Percentiles rank a stretch among this genome's conserved stretches.
Conservation (phyloP, 176 grass and related monocot genomes). For the maize (Zea mays) region DNA sequence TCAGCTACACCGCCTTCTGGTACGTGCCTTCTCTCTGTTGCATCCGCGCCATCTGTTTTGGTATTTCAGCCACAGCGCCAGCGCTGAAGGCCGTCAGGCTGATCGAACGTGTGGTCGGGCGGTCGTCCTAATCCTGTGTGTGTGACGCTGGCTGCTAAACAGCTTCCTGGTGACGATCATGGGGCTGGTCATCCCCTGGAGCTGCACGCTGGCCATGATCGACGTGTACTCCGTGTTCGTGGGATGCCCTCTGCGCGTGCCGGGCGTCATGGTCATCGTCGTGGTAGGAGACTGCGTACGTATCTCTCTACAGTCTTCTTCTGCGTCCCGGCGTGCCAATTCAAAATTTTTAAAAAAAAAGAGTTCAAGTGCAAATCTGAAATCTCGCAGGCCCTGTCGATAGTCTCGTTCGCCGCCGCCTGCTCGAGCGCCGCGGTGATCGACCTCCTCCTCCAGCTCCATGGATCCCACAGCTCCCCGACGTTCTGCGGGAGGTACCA, state of each 20-base stretch:
- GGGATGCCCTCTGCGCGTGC: conserved; percentile 61
- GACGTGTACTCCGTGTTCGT: conserved; percentile 69
- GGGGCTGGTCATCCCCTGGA: conserved; percentile 88
- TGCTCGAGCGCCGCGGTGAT: conserved; percentile 74
- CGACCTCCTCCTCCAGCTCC: conserved; percentile 59
- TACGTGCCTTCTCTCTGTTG: not conserved
- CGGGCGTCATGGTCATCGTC: conserved; percentile 63
- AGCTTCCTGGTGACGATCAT: conserved; percentile 93
- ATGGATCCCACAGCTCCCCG: conserved; percentile 55
- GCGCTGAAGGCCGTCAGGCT: not conserved
- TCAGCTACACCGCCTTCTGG: conserved; percentile 93
- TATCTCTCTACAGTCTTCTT: not conserved
- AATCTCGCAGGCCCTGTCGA: conserved; percentile 56
- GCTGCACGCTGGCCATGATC: conserved; percentile 79
- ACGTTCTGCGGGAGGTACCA: conserved; percentile 78
- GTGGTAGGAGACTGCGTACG: conserved; percentile 69
- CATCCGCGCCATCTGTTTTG: not conserved
- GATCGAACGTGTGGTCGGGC: not conserved
- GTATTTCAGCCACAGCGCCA: not conserved
- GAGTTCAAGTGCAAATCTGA: too few relatives aligned
- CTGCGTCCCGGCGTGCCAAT: not conserved
- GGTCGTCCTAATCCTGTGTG: not conserved
- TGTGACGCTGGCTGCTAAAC: not conserved
- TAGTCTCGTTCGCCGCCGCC: conserved; percentile 71
- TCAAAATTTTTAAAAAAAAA: too few relatives aligned